Conservation (phyloP, 1,139 yeast genomes). For the Chernovozyma aurita region DNA sequence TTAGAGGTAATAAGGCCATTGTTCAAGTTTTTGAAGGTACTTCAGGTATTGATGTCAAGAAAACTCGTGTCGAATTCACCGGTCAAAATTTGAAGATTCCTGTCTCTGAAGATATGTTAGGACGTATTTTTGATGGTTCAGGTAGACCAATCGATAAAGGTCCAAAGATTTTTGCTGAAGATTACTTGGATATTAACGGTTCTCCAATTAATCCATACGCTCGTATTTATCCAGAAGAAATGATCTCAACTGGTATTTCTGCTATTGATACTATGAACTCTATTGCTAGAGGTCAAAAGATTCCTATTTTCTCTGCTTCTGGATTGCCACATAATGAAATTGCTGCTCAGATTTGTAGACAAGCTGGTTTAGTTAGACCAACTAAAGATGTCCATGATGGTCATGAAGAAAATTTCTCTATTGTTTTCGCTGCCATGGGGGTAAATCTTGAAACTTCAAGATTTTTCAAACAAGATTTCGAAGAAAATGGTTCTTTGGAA, state of each 20-base stretch:
- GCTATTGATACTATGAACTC: slow-evolving; percentile 99
- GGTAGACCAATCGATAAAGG: slow-evolving; percentile 99
- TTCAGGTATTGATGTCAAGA: slow-evolving; percentile 94
- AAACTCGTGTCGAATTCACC: slow-evolving; percentile 94
- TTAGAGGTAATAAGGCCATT: slow-evolving; percentile 92
- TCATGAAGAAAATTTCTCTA: slow-evolving; percentile 97
- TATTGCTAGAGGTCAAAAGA: slow-evolving; percentile 99
- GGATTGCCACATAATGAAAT: slow-evolving; percentile 99
- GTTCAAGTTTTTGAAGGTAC: slow-evolving; percentile 99
- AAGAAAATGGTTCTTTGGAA: slow-evolving; percentile 97
- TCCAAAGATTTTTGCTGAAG: slow-evolving; percentile 97
- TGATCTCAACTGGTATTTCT: slow-evolving; percentile 98
- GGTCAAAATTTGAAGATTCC: slow-evolving; percentile 91
- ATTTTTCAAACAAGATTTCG: slow-evolving; percentile 92
- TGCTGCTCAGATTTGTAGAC: slow-evolving; percentile 99
- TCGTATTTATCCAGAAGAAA: slow-evolving; percentile 98
- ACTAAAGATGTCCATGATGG: slow-evolving; percentile 99
- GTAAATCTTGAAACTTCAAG: slow-evolving; percentile 47
- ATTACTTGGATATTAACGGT: slow-evolving; percentile 95
- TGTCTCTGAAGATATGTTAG: slow-evolving; percentile 94
- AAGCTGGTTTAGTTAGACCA: slow-evolving; percentile 98
- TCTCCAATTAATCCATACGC: slow-evolving; percentile 98
- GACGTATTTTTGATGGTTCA: slow-evolving; percentile 97
- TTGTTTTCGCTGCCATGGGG: slow-evolving; percentile 91
- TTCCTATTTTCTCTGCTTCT: slow-evolving; percentile 97